Base-by-base conservation (phyloP, 2,329 filamentous ascomycete genomes). In the Neonectria sp. region DNA sequence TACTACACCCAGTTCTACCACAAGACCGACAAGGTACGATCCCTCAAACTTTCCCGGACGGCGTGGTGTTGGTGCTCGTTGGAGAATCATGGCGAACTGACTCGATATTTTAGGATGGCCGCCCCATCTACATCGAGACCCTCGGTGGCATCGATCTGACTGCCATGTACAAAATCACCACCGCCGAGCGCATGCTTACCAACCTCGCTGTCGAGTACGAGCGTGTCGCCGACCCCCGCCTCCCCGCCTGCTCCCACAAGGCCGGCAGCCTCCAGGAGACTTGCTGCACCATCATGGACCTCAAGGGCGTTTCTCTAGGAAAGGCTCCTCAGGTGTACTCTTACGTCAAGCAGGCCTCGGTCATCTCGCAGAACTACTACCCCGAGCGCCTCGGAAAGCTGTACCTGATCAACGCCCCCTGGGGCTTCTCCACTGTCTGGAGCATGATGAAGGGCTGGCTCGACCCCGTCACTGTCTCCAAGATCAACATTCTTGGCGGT, bases 1-100 rank as follows among this genome's bases (percentile, higher is more conserved):
- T 97, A 93, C 87, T 99, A 99, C 85, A 94, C 94, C 55, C 96
- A 99, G 85, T 99, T 96, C 87, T 99, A 99, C 86, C 96, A 99
- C 89, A 98, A 98, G 86, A 95, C 91, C 13, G 94, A 96, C 84
- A 95, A 94, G 84, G 90, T 92, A 81, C 63, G 76, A 35, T 46
- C 21, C n/a, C 55, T 31, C 55, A 46, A 17, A 35, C n/a, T 21
- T 57, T 27, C 11, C 31, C 15, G 33, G 40, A 24, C 48, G 35
- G 46, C 46, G 37, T 60, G 67, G 60, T n/a, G n/a, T 45, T 24
- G n/a, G 12, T 45, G 40, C n/a, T 21, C 3, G 17, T 21, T 21
- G n/a, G 40, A 24, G 52, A 24, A 56, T 55, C 60, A 55, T 60
- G 60, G 55, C 31, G 21, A 55, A 48, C 70, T 73, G 65, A 67